Conservation (phyloP, 768 basidiomycete genomes). For the Pleurotus tuoliensis region DNA sequence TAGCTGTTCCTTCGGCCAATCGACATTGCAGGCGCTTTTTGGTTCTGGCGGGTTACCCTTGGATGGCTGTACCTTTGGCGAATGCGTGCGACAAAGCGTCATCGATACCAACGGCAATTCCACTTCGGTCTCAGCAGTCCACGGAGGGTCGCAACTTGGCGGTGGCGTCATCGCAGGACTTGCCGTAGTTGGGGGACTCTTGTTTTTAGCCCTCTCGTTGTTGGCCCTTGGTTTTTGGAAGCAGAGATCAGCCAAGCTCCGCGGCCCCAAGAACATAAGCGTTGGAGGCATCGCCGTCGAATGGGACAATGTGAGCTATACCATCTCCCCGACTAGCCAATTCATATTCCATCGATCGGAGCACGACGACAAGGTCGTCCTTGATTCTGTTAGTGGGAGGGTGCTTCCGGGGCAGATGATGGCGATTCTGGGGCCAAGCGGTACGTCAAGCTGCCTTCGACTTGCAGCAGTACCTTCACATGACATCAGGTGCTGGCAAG, state of each 20-base stretch:
- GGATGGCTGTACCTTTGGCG: constrained; percentile 76
- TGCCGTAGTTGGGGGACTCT: constrained; percentile 72
- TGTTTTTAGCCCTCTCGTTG: constrained; percentile 53
- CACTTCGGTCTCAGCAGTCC: constrained; percentile 22
- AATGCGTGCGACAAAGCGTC: constrained; percentile 80
- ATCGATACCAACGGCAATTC: constrained; percentile 53
- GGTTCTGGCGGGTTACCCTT: constrained; percentile 71
- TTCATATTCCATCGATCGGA: constrained; percentile 7
- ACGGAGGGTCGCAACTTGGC: constrained; percentile 46
- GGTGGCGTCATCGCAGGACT: constrained; percentile 90
- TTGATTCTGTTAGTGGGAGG: constrained; percentile 66
- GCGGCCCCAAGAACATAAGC: constrained; percentile 15
- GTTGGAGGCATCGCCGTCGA: constrained; percentile 44
- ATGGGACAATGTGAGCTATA: constrained; percentile 70
- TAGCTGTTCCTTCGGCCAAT: constrained; percentile 77
- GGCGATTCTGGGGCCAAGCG: constrained; percentile 90
- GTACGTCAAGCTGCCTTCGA: constrained; percentile 29
- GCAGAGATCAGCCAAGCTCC: constrained; percentile 56
- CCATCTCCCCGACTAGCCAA: constrained; percentile 33
- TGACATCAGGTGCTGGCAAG: constrained; percentile 69
- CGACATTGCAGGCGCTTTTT: constrained; percentile 62
- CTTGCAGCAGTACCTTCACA: background rate
- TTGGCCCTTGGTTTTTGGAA: constrained; percentile 57
- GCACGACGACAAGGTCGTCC: constrained; percentile 53
- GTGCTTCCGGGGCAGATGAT: constrained; percentile 82